phyloP scores from a whole-genome alignment of 78 protist genomes.

The Cavenderia fasciculata region DNA sequence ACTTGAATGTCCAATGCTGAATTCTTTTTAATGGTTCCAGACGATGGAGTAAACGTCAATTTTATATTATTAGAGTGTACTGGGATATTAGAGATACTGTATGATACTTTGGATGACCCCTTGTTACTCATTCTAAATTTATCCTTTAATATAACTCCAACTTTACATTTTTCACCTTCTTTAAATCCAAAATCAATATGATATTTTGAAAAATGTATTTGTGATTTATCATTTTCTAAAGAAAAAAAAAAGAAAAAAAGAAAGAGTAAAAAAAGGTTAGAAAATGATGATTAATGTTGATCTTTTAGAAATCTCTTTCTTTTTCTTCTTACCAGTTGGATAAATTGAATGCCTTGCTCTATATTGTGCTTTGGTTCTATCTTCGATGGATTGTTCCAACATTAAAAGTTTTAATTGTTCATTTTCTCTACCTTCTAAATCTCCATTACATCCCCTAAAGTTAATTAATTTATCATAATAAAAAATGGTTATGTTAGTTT shows the following conservation, averaged over 20 bases:
- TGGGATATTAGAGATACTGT: conserved; percentile 46
- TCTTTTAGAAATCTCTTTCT: not conserved
- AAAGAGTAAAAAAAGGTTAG: not conserved
- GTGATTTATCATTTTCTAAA: conserved; percentile 24
- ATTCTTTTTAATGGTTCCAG: conserved; percentile 29
- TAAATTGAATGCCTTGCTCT: conserved; percentile 70
- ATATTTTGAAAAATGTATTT: conserved; percentile 58
- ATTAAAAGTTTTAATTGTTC: conserved; percentile 36
- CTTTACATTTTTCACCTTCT: conserved; percentile 76
- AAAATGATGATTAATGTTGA: not conserved
- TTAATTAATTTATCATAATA: not conserved
- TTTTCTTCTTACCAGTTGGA: conserved; percentile 37
- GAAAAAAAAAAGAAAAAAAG: not conserved
- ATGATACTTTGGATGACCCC: conserved; percentile 13
- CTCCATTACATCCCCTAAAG: conserved; percentile 43
- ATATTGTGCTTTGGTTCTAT: conserved; percentile 42
- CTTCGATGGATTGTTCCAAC: conserved; percentile 57
- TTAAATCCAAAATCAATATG: conserved; percentile 68
- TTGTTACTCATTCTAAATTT: conserved; percentile 16
- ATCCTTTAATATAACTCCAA: conserved; percentile 66
- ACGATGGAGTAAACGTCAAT: conserved; percentile 31
- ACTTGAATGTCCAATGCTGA: conserved; percentile 17
- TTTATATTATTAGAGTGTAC: conserved; percentile 4
- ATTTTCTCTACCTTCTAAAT: conserved; percentile 1
- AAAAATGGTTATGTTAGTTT: not conserved